Base-by-base conservation (phyloP, 2,329 filamentous ascomycete genomes). In the Ascochyta rabiei region DNA sequence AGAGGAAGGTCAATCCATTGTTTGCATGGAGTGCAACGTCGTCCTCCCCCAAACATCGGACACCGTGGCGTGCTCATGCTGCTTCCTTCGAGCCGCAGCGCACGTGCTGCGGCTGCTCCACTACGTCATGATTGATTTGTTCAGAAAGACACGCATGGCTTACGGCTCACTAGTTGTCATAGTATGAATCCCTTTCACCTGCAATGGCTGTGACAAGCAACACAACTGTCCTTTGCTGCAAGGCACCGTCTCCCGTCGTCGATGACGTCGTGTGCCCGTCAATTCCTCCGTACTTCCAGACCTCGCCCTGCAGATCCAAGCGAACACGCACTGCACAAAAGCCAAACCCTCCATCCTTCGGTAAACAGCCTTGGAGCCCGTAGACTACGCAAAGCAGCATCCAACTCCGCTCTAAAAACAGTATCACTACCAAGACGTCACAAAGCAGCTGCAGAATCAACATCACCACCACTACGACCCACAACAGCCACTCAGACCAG, bases 241-340 rank as follows among this genome's bases (percentile, higher is more conserved):
- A 42, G 35, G 21, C 15, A 33, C 28, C n/a, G 18, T 12, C 15
- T 50, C 19, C 13, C 13, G 15, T 18, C 30, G 23, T 63, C 45
- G 56, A 70, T 70, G 67, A 67, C 67, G 67, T 70, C 65, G 65
- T 60, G 40, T 38, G 37, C 52, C 42, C 59, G 59, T 55, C 47
- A 48, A 34, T 48, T 40, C 33, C 31, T 45, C 30, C 47, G 47
- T 30, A 31, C 47, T 24, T 41, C 33, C 33, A 51, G 38, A 56
- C 24, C 53, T 45, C 21, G 42, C 45, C 16, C 34, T 49, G 52
- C 46, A 46, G 28, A 50, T 55, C 52, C 24, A 40, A 28, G 18
- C 24, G 16, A 58, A 53, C 56, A 37, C 38, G 47, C 57, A 43
- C 37, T 55, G 28, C 31, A 21, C 53, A 43, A 47, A 33, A 43